These are phyloP conservation scores for Chimonanthus praecox DNA, from an alignment of 164 flowering plant genomes.

Conservation along the genomic window DNA sequence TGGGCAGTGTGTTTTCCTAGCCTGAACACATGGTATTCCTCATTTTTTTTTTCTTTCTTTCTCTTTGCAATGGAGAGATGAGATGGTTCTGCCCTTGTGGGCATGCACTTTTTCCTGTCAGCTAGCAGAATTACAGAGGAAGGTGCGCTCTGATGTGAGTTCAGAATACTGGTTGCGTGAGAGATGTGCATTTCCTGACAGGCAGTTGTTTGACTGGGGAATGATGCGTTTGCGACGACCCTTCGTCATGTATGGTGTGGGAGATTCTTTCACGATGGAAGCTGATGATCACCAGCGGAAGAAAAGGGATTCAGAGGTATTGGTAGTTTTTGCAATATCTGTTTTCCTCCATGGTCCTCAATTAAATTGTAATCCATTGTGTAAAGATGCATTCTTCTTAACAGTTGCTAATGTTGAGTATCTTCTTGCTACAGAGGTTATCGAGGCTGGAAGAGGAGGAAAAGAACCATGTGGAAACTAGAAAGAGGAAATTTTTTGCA, in stretches of 20 bases:
- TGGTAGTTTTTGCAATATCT: background rate
- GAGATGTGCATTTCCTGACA: slow-evolving; percentile 72
- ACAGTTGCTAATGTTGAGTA: slow-evolving; percentile 5
- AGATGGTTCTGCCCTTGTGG: slow-evolving; percentile 29
- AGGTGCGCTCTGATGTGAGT: slow-evolving; percentile 78
- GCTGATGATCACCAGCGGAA: slow-evolving; percentile 79
- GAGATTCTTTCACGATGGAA: slow-evolving; percentile 74
- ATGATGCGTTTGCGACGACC: slow-evolving; percentile 51
- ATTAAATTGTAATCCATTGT: background rate
- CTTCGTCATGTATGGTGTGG: slow-evolving; percentile 64
- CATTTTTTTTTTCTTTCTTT: background rate
- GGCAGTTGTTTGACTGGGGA: slow-evolving; percentile 88
- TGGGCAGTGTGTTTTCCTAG: no score
- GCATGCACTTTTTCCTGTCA: slow-evolving; percentile 37
- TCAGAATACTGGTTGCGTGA: slow-evolving; percentile 80
- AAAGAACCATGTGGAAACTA: slow-evolving; percentile 67
- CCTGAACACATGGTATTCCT: no score
- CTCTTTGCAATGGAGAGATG: slow-evolving; percentile 14
- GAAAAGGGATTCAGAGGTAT: slow-evolving; percentile 89
- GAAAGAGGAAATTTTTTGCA: slow-evolving; percentile 83
- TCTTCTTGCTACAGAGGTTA: slow-evolving; percentile 52
- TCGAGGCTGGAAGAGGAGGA: slow-evolving; percentile 88
- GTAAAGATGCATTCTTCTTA: background rate
- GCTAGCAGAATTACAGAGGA: slow-evolving; percentile 81
- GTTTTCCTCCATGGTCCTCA: background rate